Evolutionary conservation across 441 rosid genomes (phyloP).

Genomic region (Bocquillonia castaneifolia): DNA sequence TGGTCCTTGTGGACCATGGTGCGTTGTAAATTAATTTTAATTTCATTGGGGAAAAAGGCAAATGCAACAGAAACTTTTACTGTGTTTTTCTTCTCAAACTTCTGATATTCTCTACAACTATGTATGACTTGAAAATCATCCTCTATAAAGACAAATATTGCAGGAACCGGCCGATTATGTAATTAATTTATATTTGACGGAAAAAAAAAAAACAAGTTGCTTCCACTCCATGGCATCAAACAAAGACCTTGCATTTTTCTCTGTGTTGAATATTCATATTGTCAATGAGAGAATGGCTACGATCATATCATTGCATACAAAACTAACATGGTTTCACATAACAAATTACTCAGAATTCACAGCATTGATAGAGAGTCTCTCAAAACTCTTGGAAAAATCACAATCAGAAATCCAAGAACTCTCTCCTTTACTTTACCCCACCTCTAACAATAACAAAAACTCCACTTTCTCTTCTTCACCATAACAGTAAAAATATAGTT

Average conservation of each 20-base stretch:
- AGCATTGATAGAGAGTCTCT: constrained; percentile 7
- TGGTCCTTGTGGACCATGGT: no score
- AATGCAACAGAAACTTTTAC: neutral
- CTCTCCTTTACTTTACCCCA: constrained; percentile 4
- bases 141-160: neutral
- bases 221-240: constrained; percentile 5
- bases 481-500: neutral
- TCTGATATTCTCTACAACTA: neutral
- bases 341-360: neutral
- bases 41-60: no score
- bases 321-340: no score
- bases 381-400: constrained; percentile 20
- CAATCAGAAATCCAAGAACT: constrained; percentile 11
- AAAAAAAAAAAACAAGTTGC: neutral
- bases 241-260: neutral
- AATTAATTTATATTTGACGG: neutral
- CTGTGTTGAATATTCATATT: no score
- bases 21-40: no score
- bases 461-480: neutral
- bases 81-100: neutral
- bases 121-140: no score
- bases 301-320: no score
- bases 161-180: neutral
- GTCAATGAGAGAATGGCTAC: no score
- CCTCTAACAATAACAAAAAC: constrained; percentile 2